These are phyloP conservation scores for Agapanthus africanus DNA, from an alignment of 106 monocot genomes.

Conservation along the genomic window DNA sequence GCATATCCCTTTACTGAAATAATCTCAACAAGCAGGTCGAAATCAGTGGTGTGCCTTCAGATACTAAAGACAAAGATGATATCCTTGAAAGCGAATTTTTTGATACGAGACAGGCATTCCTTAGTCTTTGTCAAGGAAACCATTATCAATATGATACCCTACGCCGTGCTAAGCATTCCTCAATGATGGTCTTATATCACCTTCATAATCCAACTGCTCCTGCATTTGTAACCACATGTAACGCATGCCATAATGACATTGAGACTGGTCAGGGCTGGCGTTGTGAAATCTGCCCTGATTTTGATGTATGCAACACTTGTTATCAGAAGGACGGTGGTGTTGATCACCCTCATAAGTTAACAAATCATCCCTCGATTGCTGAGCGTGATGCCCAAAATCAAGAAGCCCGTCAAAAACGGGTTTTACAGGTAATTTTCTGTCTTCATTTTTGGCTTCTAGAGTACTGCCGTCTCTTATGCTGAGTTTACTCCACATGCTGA, in stretches of 20 bases:
- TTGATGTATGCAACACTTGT: slow-evolving; percentile 86
- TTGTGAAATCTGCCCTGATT: slow-evolving; percentile 89
- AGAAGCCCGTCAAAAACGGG: slow-evolving; percentile 85
- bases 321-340: slow-evolving; percentile 69
- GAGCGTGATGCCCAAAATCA: slow-evolving; percentile 84
- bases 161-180: slow-evolving; percentile 94
- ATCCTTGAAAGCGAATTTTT: slow-evolving; percentile 95
- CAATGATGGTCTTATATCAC: slow-evolving; percentile 97
- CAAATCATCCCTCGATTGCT: slow-evolving; percentile 71
- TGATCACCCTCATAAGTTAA: slow-evolving; percentile 79
- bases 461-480: no score
- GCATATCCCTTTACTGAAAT: no score
- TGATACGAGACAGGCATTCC: slow-evolving; percentile 90
- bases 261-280: slow-evolving; percentile 95
- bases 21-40: slow-evolving; percentile 75
- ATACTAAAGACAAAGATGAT: slow-evolving; percentile 93
- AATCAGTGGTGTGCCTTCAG: slow-evolving; percentile 51
- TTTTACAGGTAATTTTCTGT: slow-evolving; percentile 67
- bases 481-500: no score
- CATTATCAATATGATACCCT: slow-evolving; percentile 98
- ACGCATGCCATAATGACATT: slow-evolving; percentile 71
- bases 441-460: no score
- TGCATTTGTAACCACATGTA: slow-evolving; percentile 91
- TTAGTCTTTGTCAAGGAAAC: slow-evolving; percentile 95
- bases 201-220: slow-evolving; percentile 98